Conservation (phyloP, 148 eudicot species). For the Vaccinium darrowii region DNA sequence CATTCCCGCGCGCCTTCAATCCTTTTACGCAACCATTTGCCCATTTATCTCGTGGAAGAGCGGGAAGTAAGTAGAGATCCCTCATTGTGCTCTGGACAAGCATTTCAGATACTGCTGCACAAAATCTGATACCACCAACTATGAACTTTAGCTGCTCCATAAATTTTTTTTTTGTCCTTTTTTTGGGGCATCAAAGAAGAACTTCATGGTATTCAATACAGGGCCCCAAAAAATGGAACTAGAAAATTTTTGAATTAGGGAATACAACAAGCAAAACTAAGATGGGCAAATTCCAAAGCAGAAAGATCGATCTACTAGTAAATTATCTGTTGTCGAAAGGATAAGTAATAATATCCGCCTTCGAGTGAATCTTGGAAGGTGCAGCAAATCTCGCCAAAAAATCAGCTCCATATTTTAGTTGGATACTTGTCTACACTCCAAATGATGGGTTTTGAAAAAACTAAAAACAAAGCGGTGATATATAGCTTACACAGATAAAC, state of each 20-base stretch:
- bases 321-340: no score
- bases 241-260: no score
- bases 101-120: constrained; percentile 81
- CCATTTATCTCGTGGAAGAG: constrained; percentile 79
- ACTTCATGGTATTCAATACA: no score
- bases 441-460: background rate
- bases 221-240: no score
- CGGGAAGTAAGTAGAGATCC: constrained; percentile 77
- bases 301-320: no score
- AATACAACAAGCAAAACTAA: no score
- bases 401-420: background rate
- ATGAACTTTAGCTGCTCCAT: background rate
- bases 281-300: no score
- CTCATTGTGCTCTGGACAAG: constrained; percentile 78
- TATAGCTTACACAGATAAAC: background rate
- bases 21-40: constrained; percentile 71
- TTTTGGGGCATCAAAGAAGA: no score
- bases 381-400: no score
- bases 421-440: constrained; percentile 1
- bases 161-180: no score
- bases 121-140: constrained; percentile 34
- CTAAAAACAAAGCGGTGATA: background rate
- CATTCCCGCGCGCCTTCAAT: constrained; percentile 70
- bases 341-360: no score
- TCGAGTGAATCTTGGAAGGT: no score